A percentile compares a stretch with the other conserved stretches of the same genome.
Conservation (phyloP, 441 rosid genomes). For the Pelargonium citronellum region DNA sequence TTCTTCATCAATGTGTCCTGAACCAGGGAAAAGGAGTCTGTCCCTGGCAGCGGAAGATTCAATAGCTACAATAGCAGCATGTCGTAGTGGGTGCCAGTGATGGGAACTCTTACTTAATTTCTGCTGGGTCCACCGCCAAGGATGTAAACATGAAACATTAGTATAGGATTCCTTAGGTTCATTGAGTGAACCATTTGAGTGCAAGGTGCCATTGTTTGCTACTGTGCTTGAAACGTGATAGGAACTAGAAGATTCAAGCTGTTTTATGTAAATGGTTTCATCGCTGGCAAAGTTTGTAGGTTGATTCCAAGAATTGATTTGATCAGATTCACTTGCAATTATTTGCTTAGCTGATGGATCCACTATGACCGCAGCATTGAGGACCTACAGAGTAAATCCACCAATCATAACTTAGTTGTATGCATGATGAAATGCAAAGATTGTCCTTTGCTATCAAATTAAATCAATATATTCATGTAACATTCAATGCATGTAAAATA, state of each 20-base stretch:
- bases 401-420: slow-evolving; percentile 14
- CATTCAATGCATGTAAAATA: neutral
- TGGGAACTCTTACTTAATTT: slow-evolving; percentile 24
- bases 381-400: slow-evolving; percentile 35
- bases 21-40: slow-evolving; percentile 47
- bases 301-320: slow-evolving; percentile 32
- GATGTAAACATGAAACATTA: slow-evolving; percentile 60
- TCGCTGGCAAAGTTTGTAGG: slow-evolving; percentile 12
- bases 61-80: slow-evolving; percentile 80
- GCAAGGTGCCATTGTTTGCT: slow-evolving; percentile 16
- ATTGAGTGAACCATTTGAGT: slow-evolving; percentile 26
- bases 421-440: neutral
- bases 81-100: slow-evolving; percentile 65
- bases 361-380: slow-evolving; percentile 77
- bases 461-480: neutral
- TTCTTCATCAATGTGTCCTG: slow-evolving; percentile 24
- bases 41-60: slow-evolving; percentile 82
- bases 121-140: slow-evolving; percentile 55
- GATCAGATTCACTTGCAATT: slow-evolving; percentile 62
- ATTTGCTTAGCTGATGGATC: slow-evolving; percentile 53
- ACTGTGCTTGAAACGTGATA: slow-evolving; percentile 19
- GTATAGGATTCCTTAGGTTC: slow-evolving; percentile 20
- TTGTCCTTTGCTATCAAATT: neutral
- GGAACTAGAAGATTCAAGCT: slow-evolving; percentile 15
- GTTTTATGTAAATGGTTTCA: slow-evolving; percentile 20